Evolutionary conservation across 75 land plant genomes (phyloP).

Genomic region (Ceratopteris richardii): DNA sequence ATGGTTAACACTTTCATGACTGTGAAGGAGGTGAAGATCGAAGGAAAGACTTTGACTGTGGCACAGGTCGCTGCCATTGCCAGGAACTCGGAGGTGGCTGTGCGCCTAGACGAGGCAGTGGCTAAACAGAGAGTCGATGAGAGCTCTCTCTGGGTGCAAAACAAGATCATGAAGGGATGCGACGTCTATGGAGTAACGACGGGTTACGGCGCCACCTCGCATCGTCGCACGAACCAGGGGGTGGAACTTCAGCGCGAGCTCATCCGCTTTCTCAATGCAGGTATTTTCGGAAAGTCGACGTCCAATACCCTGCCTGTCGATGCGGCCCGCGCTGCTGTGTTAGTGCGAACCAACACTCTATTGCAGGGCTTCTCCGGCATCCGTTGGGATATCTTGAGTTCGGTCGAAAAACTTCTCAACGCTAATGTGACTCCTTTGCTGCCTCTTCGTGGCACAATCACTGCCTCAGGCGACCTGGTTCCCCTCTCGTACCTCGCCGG

Average conservation of each 20-base stretch:
- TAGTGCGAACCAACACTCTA: constrained; percentile 73
- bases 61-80: constrained; percentile 57
- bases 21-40: constrained; percentile 26
- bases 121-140: constrained; percentile 42
- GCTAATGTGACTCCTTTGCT: constrained; percentile 56
- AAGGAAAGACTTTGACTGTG: constrained; percentile 40
- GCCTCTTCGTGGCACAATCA: constrained; percentile 80
- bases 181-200: constrained; percentile 51
- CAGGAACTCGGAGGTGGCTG: constrained; percentile 5
- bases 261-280: constrained; percentile 77
- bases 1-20: constrained; percentile 42
- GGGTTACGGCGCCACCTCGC: constrained; percentile 58
- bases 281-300: constrained; percentile 58
- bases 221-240: constrained; percentile 44
- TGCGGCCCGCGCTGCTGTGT: constrained; percentile 55
- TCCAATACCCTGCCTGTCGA: constrained; percentile 30
- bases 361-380: constrained; percentile 90
- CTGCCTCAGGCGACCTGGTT: constrained; percentile 78
- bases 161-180: constrained; percentile 29
- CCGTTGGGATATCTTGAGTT: constrained; percentile 63
- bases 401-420: constrained; percentile 57
- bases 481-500: constrained; percentile 95
- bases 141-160: constrained; percentile 41
- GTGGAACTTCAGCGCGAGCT: constrained; percentile 56
- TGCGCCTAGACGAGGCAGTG: constrained; percentile 26